Evolutionary conservation across 129 eudicot genomes (phyloP), one percentile per base, ranked within the genome.

Genomic region (Arctium lappa): DNA sequence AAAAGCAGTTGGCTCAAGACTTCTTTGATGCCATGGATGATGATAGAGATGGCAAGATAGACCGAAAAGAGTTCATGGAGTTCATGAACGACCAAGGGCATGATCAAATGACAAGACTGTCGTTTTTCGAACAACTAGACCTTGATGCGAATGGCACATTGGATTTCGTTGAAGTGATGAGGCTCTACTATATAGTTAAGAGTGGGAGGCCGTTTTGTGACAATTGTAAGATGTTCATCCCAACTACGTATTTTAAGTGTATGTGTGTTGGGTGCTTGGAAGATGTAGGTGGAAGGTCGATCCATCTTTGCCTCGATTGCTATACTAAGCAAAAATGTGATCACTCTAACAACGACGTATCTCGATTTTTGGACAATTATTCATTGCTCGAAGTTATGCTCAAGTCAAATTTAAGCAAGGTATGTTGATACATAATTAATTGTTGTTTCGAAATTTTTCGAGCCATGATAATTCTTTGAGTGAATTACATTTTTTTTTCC

Each of bases 181-280:
- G 86, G 3, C 72, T 91, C 1, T 91, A 84, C 84, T 91, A 88
- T 65, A 88, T 88, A 42, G 72, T 88, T 27, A 91, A 82, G 63
- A 90, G 89, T 32, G 84, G 92, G 11, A 83, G 94, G 44, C 94
- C 94, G 0, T 88, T 88, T 80, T 90, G 94, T 63, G 73, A 56
- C 29, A 12, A 15, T 0, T 90, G 92, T 42, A 79, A 69, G 2
- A 42, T 40, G 72, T 86, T 90, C 73, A 84, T 90, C 30, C 63
- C 85, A 5, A 82, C 83, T 13, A 77, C 76, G 0, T 90, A 78
- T 77, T 85, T 88, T 75, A 73, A 87, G 1, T 90, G 94, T 56
- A 73, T 89, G 0, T 88, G 94, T 60, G 81, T 82, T 2, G 81
- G 60, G 80, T 90, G 94, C 75, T 88, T 76, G 38, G 84, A 87